A percentile compares a stretch with the other conserved stretches of the same genome.
Conservation (phyloP, 2,329 filamentous ascomycete species). For the Rutstroemia sp. region DNA sequence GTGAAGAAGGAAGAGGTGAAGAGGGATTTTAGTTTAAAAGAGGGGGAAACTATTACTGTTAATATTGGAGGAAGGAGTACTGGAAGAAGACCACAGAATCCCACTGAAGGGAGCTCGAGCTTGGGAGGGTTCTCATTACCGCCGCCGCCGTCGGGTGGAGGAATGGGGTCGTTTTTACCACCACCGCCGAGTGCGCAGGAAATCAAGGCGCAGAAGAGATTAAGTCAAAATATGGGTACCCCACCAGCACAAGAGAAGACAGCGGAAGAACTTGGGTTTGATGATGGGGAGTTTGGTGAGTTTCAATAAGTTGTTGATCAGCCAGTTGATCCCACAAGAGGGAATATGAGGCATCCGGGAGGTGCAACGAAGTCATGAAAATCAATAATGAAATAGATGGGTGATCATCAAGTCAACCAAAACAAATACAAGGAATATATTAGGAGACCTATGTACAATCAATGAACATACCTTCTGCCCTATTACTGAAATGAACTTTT, state of each 20-base stretch:
- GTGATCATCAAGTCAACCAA: too few species aligned
- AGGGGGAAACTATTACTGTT: slow-evolving; percentile 82
- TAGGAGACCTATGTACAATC: not conserved
- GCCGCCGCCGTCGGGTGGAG: slow-evolving; percentile 44
- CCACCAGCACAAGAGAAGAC: slow-evolving; percentile 31
- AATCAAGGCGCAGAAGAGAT: slow-evolving; percentile 52
- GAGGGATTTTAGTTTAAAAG: slow-evolving; percentile 78
- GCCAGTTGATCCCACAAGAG: too few species aligned
- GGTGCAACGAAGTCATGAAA: not conserved
- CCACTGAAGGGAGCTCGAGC: slow-evolving; percentile 21
- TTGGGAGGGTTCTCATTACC: slow-evolving; percentile 57
- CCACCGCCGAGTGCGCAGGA: slow-evolving; percentile 59
- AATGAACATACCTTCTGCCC: not conserved
- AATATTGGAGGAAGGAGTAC: slow-evolving; percentile 54
- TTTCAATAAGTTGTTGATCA: slow-evolving; percentile 40
- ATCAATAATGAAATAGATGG: not conserved
- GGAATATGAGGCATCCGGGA: not conserved
- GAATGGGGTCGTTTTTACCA: slow-evolving; percentile 44
- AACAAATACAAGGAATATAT: not conserved
- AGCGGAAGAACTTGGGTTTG: slow-evolving; percentile 65
- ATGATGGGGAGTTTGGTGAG: slow-evolving; percentile 83
- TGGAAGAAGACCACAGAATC: slow-evolving; percentile 19
- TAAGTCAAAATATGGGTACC: slow-evolving; percentile 41
- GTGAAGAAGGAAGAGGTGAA: slow-evolving; percentile 41
- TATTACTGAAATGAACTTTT: not conserved